Base-by-base conservation (phyloP, 2,329 filamentous ascomycete genomes). In the Paecilomyces sp. region DNA sequence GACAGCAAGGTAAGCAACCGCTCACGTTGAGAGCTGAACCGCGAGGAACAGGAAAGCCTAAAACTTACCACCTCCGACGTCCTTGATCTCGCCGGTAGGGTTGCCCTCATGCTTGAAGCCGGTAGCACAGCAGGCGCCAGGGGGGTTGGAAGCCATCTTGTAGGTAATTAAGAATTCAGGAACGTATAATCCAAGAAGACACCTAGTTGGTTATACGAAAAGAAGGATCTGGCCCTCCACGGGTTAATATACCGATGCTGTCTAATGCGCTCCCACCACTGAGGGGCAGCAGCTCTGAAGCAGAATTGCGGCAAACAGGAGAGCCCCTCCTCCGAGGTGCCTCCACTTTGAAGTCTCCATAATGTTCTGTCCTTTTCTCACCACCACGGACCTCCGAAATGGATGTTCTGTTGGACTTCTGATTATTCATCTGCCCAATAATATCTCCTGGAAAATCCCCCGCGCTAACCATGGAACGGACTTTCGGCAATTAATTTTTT, bases 31-130 rank as follows among this genome's bases (percentile, higher is more conserved):
- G n/a, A 18, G 22, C 6, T 41, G 11, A n/a, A 18, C n/a, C 36
- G 7, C 41, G 13, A 18, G 24, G 18, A 7, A 28, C 9, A 2
- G 24, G 11, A 52, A 59, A 9, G 31, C 24, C 13, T 51, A 24
- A 47, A 47, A 67, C 74, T 57, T 68, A 81, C 80, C 73, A 64
- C 78, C 75, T 36, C 74, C 75, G 58, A 83, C 74, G 54, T 72
- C 75, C 67, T 79, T 79, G 55, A 77, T 67, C 64, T 82, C 76
- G 55, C 82, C 82, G 18, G 69, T 67, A 13, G 81, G 72, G 47
- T 70, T 75, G 59, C 82, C 82, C 66, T 82, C 75, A 64, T 84
- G 82, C 70, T 79, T 81, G 68, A 83, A 74, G 64, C 79, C 80
- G 58, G 74, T 63, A 62, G 76, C 70, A 65, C 80, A 82, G 74